Percentiles rank a stretch among this genome's conserved stretches.
These are phyloP conservation scores for Blastobotrys attinorum DNA, from an alignment of 805 yeast genomes.

Conservation along the genomic window DNA sequence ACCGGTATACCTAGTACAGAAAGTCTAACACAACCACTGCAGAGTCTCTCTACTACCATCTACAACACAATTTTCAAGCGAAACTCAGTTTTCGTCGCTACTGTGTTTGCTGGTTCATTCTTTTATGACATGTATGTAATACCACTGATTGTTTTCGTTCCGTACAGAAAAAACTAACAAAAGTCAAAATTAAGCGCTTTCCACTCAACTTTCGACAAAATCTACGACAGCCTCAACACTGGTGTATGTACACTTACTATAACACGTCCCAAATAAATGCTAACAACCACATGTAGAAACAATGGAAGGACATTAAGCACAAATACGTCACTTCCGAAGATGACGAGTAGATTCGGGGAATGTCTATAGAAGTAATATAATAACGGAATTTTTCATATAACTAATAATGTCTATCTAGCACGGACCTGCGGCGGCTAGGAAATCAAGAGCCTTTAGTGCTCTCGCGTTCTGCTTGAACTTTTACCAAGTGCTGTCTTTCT, in stretches of 20 bases:
- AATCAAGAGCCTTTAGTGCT: too few relatives aligned
- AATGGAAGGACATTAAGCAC: constrained; percentile 26
- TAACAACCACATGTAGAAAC: too few relatives aligned
- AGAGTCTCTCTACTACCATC: constrained; percentile 38
- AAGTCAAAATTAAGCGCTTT: constrained; percentile 23
- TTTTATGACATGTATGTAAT: constrained; percentile 43
- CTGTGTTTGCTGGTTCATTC: constrained; percentile 77
- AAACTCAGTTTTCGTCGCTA: constrained; percentile 80
- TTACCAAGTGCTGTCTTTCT: too few relatives aligned
- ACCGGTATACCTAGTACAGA: too few relatives aligned
- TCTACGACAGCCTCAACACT: constrained; percentile 30
- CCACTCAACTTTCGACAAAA: constrained; percentile 28
- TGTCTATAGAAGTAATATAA: too few relatives aligned
- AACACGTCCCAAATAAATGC: not conserved
- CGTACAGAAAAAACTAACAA: constrained; percentile 7
- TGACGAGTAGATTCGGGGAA: constrained; percentile 16
- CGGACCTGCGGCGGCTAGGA: too few relatives aligned
- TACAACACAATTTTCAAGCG: constrained; percentile 75
- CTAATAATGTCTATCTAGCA: too few relatives aligned
- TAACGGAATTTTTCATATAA: too few relatives aligned
- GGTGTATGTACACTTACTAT: constrained; percentile 26
- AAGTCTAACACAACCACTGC: not conserved
- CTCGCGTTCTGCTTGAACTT: too few relatives aligned
- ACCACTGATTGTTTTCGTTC: not conserved
- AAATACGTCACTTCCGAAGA: constrained; percentile 20